Base-by-base conservation (phyloP, 139 green algal genomes). In the Chlamydomonas sphaeroides region DNA sequence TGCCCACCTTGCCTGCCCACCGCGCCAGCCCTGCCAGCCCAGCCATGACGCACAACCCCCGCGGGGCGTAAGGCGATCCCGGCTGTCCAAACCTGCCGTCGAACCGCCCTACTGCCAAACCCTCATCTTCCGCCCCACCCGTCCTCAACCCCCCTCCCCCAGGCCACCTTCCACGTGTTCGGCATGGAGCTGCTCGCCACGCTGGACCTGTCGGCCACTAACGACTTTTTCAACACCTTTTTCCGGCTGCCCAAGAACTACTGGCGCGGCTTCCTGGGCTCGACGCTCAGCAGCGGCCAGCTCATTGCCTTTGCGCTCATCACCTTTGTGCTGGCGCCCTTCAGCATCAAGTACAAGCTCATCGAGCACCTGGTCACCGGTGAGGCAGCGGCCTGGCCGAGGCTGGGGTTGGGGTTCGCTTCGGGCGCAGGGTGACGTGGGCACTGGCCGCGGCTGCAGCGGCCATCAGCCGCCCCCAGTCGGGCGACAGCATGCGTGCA, bases 221-320 rank as follows among this genome's bases (percentile, higher is more conserved):
- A 95, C 86, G 87, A 94, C 65, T 99, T 99, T 89, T 99, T 99
- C 89, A 82, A 88, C 57, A 96, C 94, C 65, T 99, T 99, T 90
- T 99, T 99, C 90, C 57, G 84, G 17, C 88, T 99, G 70, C 95
- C 95, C 5, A 33, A 38, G 26, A 86, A 28, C 57, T 95, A 88
- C 83, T 99, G 96, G 95, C 86, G 91, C 25, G 96, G 97, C 59
- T 99, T 99, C 89, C 91, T 99, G 59, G 89, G 90, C 41, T 93
- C 86, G 32, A 90, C 83, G 70, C 91, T 99, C 10, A 92, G 86
- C 41, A 94, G 87, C n/a, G 63, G 79, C 23, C 85, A 99, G 77
- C 94, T 99, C 18, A 85, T 99, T 21, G 71, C 62, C 15, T 99
- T 99, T 91, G 97, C 97, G 5, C 71, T 97, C 59, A 80, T 91